Conservation (phyloP, 805 yeast genomes). For the Candida michaelii region DNA sequence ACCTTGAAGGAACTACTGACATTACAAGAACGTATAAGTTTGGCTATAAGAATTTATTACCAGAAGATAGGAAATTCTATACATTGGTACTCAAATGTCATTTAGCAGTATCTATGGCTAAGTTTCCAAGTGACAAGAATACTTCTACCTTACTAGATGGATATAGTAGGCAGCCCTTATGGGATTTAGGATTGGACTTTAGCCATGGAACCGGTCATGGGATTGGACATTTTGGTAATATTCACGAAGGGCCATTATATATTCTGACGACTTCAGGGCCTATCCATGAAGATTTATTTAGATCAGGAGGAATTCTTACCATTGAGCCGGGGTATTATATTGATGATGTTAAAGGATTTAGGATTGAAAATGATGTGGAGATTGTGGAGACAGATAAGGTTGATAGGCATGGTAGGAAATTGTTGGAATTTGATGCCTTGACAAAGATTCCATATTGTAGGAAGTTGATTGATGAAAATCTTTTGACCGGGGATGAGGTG, state of each 20-base stretch:
- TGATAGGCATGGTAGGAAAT: conserved; percentile 28
- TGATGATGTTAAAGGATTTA: conserved; percentile 85
- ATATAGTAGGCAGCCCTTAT: conserved; percentile 78
- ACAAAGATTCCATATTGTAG: conserved; percentile 54
- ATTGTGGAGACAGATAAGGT: conserved; percentile 45
- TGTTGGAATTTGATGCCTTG: conserved; percentile 37
- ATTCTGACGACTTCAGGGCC: conserved; percentile 62
- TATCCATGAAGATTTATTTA: conserved; percentile 37
- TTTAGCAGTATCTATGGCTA: conserved; percentile 75
- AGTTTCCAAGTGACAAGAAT: conserved; percentile 66
- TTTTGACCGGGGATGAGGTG: conserved; percentile 29
- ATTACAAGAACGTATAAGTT: conserved; percentile 87
- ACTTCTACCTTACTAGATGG: conserved; percentile 78
- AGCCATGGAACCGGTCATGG: conserved; percentile 98
- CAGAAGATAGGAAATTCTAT: conserved; percentile 72
- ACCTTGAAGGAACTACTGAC: conserved; percentile 79
- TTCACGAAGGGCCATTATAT: conserved; percentile 95
- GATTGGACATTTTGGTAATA: conserved; percentile 84
- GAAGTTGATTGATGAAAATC: conserved; percentile 32
- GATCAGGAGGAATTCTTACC: conserved; percentile 70
- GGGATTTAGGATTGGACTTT: conserved; percentile 82
- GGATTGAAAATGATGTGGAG: conserved; percentile 83
- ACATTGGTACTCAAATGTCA: conserved; percentile 92
- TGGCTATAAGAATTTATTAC: conserved; percentile 27
- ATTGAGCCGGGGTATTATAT: conserved; percentile 95